Evolutionary conservation across 345 rosid genomes (phyloP).

Genomic region (Mallotus nudiflorus): DNA sequence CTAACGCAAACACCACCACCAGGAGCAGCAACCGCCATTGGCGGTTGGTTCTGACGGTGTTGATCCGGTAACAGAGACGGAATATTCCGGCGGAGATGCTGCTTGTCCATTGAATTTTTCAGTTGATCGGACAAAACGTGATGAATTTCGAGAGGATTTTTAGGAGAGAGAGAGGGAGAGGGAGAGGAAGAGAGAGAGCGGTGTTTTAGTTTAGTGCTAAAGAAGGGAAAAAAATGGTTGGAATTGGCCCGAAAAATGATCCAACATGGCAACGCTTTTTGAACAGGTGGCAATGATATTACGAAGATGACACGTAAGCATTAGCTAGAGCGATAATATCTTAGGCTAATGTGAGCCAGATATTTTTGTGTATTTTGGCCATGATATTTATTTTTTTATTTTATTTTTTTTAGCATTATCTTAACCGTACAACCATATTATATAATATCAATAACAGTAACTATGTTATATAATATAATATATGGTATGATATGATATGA

Average conservation of each 20-base stretch:
- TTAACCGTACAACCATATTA: too few relatives aligned
- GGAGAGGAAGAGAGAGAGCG: not conserved
- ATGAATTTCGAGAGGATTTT: not conserved
- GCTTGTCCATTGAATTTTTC: not conserved
- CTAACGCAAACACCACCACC: slow-evolving; percentile 24
- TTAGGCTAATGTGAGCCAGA: slow-evolving; percentile 17
- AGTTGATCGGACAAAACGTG: slow-evolving; percentile 7
- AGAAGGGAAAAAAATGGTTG: slow-evolving; percentile 27
- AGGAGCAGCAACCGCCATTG: too few relatives aligned
- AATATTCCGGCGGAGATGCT: slow-evolving; percentile 25
- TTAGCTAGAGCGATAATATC: slow-evolving; percentile 37
- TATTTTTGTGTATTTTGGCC: not conserved
- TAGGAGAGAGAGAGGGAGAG: not conserved
- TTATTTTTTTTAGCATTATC: too few relatives aligned
- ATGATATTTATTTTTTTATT: too few relatives aligned
- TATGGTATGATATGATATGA: too few relatives aligned
- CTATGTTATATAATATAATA: too few relatives aligned
- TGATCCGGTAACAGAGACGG: slow-evolving; percentile 37
- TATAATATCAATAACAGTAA: too few relatives aligned
- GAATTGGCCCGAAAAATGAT: slow-evolving; percentile 10
- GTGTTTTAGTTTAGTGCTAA: not conserved
- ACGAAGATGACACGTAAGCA: slow-evolving; percentile 41
- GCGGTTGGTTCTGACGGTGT: too few relatives aligned
- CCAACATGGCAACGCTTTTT: slow-evolving; percentile 69
- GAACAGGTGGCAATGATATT: slow-evolving; percentile 42